These are phyloP conservation scores for Pseudogymnoascus sp. DNA, from an alignment of 2,329 filamentous ascomycete genomes.

Conservation along the genomic window DNA sequence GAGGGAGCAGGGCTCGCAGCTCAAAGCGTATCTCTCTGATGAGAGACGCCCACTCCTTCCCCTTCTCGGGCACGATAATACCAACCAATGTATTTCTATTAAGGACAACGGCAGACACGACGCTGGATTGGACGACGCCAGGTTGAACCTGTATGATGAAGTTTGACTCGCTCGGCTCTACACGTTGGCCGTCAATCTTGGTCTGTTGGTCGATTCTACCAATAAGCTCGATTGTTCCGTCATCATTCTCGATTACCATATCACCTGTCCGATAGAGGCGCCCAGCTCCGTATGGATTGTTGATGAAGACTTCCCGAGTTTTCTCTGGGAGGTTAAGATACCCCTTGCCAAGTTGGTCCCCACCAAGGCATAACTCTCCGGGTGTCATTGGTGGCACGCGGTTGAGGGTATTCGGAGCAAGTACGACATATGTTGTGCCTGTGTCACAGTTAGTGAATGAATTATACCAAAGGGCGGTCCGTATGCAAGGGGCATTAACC, in stretches of 20 bases:
- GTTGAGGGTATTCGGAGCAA: neutral
- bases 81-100: neutral
- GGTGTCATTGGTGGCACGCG: neutral
- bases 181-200: slow-evolving; percentile 53
- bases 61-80: neutral
- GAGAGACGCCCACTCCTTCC: neutral
- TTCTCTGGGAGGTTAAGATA: slow-evolving; percentile 51
- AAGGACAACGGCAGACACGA: neutral
- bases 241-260: slow-evolving; percentile 40
- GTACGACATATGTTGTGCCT: slow-evolving; percentile 65
- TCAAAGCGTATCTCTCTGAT: neutral
- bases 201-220: slow-evolving; percentile 56
- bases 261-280: slow-evolving; percentile 55
- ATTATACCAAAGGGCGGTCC: slow-evolving; percentile 50
- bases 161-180: slow-evolving; percentile 55
- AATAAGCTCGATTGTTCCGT: slow-evolving; percentile 51
- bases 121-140: neutral
- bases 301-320: slow-evolving; percentile 48
- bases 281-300: slow-evolving; percentile 41
- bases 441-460: slow-evolving; percentile 64
- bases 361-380: slow-evolving; percentile 20
- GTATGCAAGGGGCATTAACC: slow-evolving; percentile 82
- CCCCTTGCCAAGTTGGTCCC: slow-evolving; percentile 49
- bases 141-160: neutral
- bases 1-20: slow-evolving; percentile 2